Base-by-base conservation (phyloP, 2,329 filamentous ascomycete genomes). In the Zopfia rhizophila region DNA sequence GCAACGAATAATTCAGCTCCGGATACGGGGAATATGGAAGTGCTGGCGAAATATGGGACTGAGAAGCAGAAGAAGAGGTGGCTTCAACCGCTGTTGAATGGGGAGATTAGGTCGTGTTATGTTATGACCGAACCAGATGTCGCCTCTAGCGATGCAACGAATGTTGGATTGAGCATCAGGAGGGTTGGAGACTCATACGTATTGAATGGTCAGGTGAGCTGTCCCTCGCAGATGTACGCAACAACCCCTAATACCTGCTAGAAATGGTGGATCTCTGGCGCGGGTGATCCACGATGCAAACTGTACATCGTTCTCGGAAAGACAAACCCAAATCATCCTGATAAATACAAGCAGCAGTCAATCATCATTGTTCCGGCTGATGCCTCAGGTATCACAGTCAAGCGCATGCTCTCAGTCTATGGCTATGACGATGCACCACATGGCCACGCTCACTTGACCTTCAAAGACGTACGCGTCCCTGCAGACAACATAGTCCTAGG, bases 191-290 rank as follows among this genome's bases (percentile, higher is more conserved):
- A 92, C 63, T 84, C 93, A 65, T 96, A 92, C 68, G 84, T 97
- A 16, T 81, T 97, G 33, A 96, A 96, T 67, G 93, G 92, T 41
- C 82, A 85, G 56, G 87, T 89, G 74, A 54, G 81, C 19, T n/a
- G 17, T 18, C 14, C 13, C 22, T 21, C 11, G n/a, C 29, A 30
- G 17, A 17, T 23, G 32, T 11, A 17, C 8, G 5, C 10, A 11
- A 13, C 16, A 1, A 17, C 8, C 13, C 13, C 24, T 35, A 18
- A 96, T 72, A 75, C 95, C 60, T 7, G n/a, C 32, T 55, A 92
- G 83, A 97, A 97, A 89, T 97, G 93, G 93, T 97, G 93, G 93
- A 95, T 90, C 13, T 94, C 89, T 58, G 93, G 93, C 56, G 91
- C 91, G 12, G 93, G 93, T 47, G 93, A 97, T 73, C 88, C 88